Evolutionary conservation across 2,329 filamentous ascomycete species (phyloP).

Genomic region (Xylariaceae sp.): DNA sequence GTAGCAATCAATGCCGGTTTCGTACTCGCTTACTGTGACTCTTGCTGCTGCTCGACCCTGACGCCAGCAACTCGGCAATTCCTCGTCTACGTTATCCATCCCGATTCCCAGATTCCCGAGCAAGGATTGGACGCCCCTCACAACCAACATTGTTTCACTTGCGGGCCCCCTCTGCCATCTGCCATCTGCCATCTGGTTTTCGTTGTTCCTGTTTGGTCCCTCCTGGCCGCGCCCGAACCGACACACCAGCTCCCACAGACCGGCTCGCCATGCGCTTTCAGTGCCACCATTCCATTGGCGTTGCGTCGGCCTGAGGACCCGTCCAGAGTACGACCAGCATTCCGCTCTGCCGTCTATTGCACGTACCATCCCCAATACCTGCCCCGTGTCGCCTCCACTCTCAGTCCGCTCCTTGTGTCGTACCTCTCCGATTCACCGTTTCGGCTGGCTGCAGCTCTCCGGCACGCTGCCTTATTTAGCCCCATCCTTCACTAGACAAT

Average conservation of each 20-base stretch:
- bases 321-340: not conserved
- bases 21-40: no score
- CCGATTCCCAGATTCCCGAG: no score
- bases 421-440: slow-evolving; percentile 20
- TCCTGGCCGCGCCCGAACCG: not conserved
- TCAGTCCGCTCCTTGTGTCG: slow-evolving; percentile 21
- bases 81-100: no score
- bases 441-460: slow-evolving; percentile 25
- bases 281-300: slow-evolving; percentile 18
- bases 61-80: no score
- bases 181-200: not conserved
- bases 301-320: slow-evolving; percentile 24
- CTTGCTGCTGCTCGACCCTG: no score
- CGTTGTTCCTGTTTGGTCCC: slow-evolving; percentile 3
- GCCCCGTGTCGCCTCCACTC: not conserved
- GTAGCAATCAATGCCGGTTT: no score
- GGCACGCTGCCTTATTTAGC: slow-evolving; percentile 20
- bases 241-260: slow-evolving; percentile 6
- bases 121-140: not conserved
- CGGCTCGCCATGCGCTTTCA: slow-evolving; percentile 23
- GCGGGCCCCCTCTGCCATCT: not conserved
- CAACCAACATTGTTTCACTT: not conserved
- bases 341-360: not conserved
- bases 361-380: not conserved
- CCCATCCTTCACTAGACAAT: slow-evolving; percentile 11